These are phyloP conservation scores for Waltiozyma solani DNA, from an alignment of 1,139 yeast genomes.

Conservation along the genomic window DNA sequence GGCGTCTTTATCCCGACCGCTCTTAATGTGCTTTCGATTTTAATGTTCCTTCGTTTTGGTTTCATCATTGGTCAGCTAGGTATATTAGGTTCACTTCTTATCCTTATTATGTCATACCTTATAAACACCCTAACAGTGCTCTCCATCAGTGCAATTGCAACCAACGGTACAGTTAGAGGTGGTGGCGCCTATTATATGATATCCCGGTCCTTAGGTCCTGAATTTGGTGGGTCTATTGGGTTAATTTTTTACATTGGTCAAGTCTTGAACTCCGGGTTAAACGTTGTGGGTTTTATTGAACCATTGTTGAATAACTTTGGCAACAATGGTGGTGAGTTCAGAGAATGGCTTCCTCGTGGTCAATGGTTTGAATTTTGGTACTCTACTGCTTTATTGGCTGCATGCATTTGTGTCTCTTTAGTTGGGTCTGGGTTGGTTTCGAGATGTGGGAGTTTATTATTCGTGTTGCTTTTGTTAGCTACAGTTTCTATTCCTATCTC, in stretches of 20 bases:
- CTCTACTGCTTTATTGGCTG: slow-evolving; percentile 52
- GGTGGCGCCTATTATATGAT: slow-evolving; percentile 85
- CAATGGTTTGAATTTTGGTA: slow-evolving; percentile 46
- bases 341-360: slow-evolving; percentile 45
- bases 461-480: slow-evolving; percentile 57
- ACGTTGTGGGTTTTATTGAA: slow-evolving; percentile 73
- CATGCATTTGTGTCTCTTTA: slow-evolving; percentile 71
- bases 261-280: slow-evolving; percentile 63
- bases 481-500: slow-evolving; percentile 82
- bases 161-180: slow-evolving; percentile 76
- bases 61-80: slow-evolving; percentile 78
- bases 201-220: slow-evolving; percentile 71
- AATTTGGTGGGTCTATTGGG: slow-evolving; percentile 79
- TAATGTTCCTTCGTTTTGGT: slow-evolving; percentile 76
- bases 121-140: slow-evolving; percentile 62
- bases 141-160: slow-evolving; percentile 70
- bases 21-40: slow-evolving; percentile 63
- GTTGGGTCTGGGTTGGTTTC: slow-evolving; percentile 82
- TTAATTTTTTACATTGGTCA: slow-evolving; percentile 71
- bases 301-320: slow-evolving; percentile 58
- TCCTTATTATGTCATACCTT: slow-evolving; percentile 50
- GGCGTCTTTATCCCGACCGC: slow-evolving; percentile 79
- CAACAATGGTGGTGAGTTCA: slow-evolving; percentile 42
- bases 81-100: slow-evolving; percentile 46
- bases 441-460: slow-evolving; percentile 69